phyloP scores from a whole-genome alignment of 305 asterid species.

The Ilex paraguariensis region DNA sequence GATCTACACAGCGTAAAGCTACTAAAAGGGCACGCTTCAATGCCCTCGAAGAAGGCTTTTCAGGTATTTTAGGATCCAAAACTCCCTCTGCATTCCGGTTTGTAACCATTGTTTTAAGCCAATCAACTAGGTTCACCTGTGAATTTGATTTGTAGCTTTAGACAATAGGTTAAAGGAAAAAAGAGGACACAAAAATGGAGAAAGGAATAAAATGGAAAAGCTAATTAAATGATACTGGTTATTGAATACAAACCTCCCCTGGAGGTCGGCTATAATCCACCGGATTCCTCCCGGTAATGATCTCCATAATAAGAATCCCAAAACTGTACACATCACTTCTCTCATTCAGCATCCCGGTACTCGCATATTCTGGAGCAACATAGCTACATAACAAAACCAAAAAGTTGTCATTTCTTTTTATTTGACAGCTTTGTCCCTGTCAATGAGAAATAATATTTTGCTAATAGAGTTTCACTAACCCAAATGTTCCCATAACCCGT shows the following conservation, averaged over 20 bases:
- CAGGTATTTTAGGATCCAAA: constrained; percentile 62
- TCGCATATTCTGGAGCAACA: constrained; percentile 93
- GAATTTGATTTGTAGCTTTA: neutral
- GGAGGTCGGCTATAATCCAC: constrained; percentile 83
- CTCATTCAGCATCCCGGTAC: constrained; percentile 91
- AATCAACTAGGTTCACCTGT: constrained; percentile 37
- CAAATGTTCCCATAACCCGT: constrained; percentile 95
- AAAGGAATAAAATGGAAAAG: neutral
- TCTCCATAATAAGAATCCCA: constrained; percentile 87
- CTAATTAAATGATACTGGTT: neutral
- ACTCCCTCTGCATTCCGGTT: constrained; percentile 78
- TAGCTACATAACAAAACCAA: constrained; percentile 40
- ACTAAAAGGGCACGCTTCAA: constrained; percentile 49
- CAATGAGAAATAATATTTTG: neutral
- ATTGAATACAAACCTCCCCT: constrained; percentile 49
- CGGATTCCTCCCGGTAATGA: constrained; percentile 71
- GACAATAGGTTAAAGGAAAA: neutral
- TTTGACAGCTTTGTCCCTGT: constrained; percentile 3
- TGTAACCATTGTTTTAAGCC: constrained; percentile 90
- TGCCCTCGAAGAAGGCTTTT: neutral
- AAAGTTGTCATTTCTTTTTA: constrained; percentile 4
- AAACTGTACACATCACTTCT: constrained; percentile 92
- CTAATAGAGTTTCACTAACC: constrained; percentile 37
- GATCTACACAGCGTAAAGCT: constrained; percentile 87
- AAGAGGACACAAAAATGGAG: neutral